Evolutionary conservation across 352 stramenopile species (phyloP), one percentile per base, ranked within the genome.

Genomic region (Phytophthora palmivora): DNA sequence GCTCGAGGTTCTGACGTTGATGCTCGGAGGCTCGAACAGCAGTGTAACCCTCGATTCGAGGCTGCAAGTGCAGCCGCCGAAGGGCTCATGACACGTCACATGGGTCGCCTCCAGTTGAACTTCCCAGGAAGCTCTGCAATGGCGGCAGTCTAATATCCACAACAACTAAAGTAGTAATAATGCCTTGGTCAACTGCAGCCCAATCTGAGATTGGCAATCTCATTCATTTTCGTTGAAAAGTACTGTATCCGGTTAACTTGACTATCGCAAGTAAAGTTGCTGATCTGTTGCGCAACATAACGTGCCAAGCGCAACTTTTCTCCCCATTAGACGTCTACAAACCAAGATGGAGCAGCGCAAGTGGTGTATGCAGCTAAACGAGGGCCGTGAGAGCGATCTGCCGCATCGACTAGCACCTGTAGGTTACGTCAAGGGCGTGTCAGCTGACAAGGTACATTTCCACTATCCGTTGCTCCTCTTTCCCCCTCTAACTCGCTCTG

Each of bases 291-390:
- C 30, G 30, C 30, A 34, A 34, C 30, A 34, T 34, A 34, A 34
- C 2, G 5, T 10, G 5, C 11, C 30, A 34, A 3, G 45, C 9
- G 32, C 46, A 54, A 54, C 30, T 30, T 32, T 34, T 12, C 24
- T 28, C 24, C 24, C 24, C 6, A 28, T 28, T 34, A 1, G 30
- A 16, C 15, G 18, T 16, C n/a, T 16, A 38, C 34, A 39, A 18
- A 39, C 2, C 30, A 62, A 43, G 41, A 76, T 80, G 72, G 72
- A 82, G 62, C 74, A 82, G 65, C 67, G 82, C 73, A 94, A 92
- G 70, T 94, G 84, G 84, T 79, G 84, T 56, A 41, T 94, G 42
- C 81, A 91, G 48, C 79, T 94, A 32, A 84, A 88, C 53, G 85
- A 94, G 41, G 76, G 71, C 19, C 83, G 82, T 67, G 85, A 94